phyloP scores from a whole-genome alignment of 2,329 filamentous ascomycete genomes.

The Venturia nashicola region DNA sequence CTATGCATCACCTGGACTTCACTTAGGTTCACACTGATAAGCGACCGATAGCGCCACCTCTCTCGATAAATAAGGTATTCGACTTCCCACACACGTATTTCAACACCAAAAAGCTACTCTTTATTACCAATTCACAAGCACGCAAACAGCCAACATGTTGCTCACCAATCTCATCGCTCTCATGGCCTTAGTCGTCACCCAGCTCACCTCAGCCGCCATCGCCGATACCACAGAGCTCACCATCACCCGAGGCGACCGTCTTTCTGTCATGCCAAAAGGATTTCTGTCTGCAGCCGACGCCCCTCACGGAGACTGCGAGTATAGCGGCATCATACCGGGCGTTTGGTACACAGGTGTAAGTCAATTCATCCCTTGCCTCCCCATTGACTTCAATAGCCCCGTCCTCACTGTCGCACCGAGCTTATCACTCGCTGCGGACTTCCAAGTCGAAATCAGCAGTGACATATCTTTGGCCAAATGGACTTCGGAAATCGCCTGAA shows the following conservation, averaged over 20 bases:
- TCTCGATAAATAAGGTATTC: no score
- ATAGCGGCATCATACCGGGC: neutral
- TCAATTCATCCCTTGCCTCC: no score
- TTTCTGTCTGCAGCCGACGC: neutral
- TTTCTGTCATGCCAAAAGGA: neutral
- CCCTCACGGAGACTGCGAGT: neutral
- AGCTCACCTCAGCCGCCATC: neutral
- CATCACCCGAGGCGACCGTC: neutral
- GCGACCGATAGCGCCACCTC: no score
- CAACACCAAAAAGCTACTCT: neutral
- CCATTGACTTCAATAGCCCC: no score
- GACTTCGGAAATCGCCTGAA: no score
- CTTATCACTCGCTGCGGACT: no score
- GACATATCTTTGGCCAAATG: no score
- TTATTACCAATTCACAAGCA: no score
- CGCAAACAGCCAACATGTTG: neutral
- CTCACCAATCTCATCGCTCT: neutral
- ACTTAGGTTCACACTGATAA: neutral
- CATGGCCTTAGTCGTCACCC: neutral
- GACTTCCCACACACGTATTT: neutral
- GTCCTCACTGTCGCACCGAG: no score
- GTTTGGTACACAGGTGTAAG: no score
- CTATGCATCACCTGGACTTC: neutral
- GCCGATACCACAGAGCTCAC: neutral
- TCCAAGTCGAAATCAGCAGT: no score